phyloP scores from a whole-genome alignment of 148 eudicot genomes.

The Polygonum maritimum region DNA sequence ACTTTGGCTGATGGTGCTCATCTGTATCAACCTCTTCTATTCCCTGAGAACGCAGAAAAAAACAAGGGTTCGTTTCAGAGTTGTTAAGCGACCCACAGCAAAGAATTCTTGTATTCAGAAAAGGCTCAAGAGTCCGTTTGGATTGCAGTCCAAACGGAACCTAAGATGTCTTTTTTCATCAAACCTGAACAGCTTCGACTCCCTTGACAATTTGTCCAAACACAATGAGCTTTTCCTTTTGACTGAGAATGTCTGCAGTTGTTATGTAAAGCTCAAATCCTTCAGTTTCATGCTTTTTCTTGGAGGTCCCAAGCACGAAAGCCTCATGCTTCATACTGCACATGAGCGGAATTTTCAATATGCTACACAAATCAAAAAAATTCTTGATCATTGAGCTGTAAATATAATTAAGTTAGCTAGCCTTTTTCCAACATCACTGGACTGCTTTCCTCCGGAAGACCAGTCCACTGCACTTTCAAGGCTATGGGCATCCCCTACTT shows the following conservation, averaged over 20 bases:
- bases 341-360: background rate
- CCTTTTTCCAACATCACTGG: conserved; percentile 71
- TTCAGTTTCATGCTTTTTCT: conserved; percentile 41
- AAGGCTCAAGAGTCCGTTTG: background rate
- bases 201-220: conserved; percentile 87
- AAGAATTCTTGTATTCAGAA: background rate
- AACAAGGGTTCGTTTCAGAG: background rate
- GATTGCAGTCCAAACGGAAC: background rate
- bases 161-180: too few relatives aligned
- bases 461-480: conserved; percentile 68
- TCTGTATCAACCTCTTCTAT: conserved; percentile 95
- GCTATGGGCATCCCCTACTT: conserved; percentile 65
- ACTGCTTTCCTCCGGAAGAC: conserved; percentile 73
- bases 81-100: background rate
- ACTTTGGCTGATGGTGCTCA: conserved; percentile 74
- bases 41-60: conserved; percentile 38
- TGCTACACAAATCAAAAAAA: background rate
- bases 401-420: conserved; percentile 12
- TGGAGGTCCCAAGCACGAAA: conserved; percentile 91
- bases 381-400: background rate
- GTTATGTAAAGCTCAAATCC: conserved; percentile 77
- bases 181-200: conserved; percentile 93
- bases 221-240: conserved; percentile 70
- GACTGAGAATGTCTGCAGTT: conserved; percentile 82
- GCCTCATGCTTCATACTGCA: conserved; percentile 92